Evolutionary conservation across 345 rosid genomes (phyloP), one percentile per base, ranked within the genome.

Genomic region (Trapa bicornis): DNA sequence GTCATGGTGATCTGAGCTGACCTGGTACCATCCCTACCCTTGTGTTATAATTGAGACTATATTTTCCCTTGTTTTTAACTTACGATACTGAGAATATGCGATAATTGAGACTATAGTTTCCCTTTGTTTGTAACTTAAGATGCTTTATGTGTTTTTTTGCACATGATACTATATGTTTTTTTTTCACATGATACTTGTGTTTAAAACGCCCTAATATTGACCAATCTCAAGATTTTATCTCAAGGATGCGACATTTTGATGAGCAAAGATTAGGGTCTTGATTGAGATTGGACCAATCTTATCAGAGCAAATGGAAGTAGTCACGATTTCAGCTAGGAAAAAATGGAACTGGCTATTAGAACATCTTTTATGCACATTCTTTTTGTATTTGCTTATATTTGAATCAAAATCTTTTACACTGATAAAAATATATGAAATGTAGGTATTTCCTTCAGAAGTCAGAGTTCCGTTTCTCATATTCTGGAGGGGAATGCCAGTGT

Each of bases 361-460:
- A 50, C 56, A 41, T 50, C 0, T 29, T 50, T 10, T 50, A 50
- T 16, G 22, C 22, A 50, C 1, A 15, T 50, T 4, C 22, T 0
- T 2, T 50, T 50, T 50, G 15, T 22, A 3, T 54, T 54, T 54
- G 11, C 60, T 54, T 54, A 16, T 54, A 54, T 50, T 50, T 50
- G 56, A 50, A 50, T 0, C 22, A 16, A 54, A 11, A n/a, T 54
- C 33, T 4, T 54, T 22, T 7, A 22, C 8, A 6, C 7, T 58
- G 3, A 58, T 3, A 2, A 35, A 11, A 32, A 58, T 5, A 53
- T 22, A n/a, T 38, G 65, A 66, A 14, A 50, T 62, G 37, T 50
- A 87, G 93, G 82, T 80, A 73, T 75, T 84, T 65, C 66, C 57
- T 67, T 6, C 82, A 83, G 56, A 79, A 75, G 78, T 87, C 90